Base-by-base conservation (phyloP, 1,139 yeast species). In the Candida glucosophila region DNA sequence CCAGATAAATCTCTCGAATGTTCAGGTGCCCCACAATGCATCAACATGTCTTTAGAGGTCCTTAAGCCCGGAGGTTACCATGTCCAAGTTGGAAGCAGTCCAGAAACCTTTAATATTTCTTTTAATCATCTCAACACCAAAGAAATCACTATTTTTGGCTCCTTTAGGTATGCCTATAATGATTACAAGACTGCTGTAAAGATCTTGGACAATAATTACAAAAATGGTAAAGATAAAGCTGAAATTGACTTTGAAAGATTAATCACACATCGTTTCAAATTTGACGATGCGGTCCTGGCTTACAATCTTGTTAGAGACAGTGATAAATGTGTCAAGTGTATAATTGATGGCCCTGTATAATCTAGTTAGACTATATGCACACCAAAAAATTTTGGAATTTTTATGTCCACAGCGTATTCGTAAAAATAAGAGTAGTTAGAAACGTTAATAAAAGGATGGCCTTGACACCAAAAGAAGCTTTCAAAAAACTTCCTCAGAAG, bases 21-120 rank as follows among this genome's bases (percentile, higher is more conserved):
- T 31, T 70, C 85, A 11, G 90, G 90, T 23, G 82, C 77, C 17
- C 80, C 71, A 39, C 67, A 76, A 15, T 77, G 86, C 35, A 74
- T 80, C 37, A 62, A 70, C 34, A 59, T 73, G 31, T 90, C 82
- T 18, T 67, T 80, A 25, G 60, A 66, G 26, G 60, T 67, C 20
- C 61, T 77, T 34, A 62, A 59, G 26, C 55, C 70, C 22, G 85
- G 81, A 26, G 92, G 88, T 13, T 56, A 72, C 25, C 72, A 66
- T 41, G 82, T 79, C 15, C 86, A 78, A 47, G 81, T 80, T 20
- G 93, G 92, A 22, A 79, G 78, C 64, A 83, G 90, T 12, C 68
- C 67, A 25, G 77, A 74, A 24, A 60, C 67, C 32, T 73, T 79
- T 31, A 59, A 59, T 29, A 76, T 85, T 66, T 95, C 95, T 31